Evolutionary conservation across 2,329 filamentous ascomycete species (phyloP), one percentile per base, ranked within the genome.

Genomic region (Blastomyces gilchristii): DNA sequence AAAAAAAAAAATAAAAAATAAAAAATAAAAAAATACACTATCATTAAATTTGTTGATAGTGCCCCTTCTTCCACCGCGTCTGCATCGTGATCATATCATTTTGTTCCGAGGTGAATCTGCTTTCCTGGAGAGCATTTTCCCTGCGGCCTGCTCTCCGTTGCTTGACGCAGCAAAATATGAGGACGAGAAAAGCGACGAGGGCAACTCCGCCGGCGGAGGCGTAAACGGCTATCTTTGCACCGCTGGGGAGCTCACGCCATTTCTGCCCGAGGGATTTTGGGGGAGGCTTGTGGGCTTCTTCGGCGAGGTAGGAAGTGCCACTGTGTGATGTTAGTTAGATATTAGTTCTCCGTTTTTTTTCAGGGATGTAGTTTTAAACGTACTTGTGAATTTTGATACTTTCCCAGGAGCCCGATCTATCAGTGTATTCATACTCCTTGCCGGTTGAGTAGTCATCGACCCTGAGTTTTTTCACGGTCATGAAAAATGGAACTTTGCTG

Each of bases 381-480:
- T 71, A 77, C 74, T 66, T 41, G 28, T 69, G 96, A 90, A 73
- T 96, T 91, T 68, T 64, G 43, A 68, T 68, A 22, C 85, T 88
- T 69, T 86, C 69, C 78, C 80, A 88, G 61, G 75, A 78, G 60
- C 88, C 88, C 0, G 80, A 78, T 49, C 77, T 77, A 70, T 89
- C 87, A 34, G 79, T 79, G 69, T 84, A 91, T 56, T 81, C 75
- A 71, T 91, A 92, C 68, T 84, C 82, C 68, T 84, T 84, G 57
- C 77, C 80, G 0, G 85, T 84, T 59, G 79, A 82, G 70, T 82
- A 83, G 75, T 83, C 85, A 65, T 76, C 70, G 61, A 82, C 79
- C 39, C 79, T 78, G 43, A 85, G 76, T 39, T 80, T 84, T 79
- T 89, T 83, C 67, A 93, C 82, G 65, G 83, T 85, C 89, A 92